phyloP scores from a whole-genome alignment of 1,139 yeast species.

The Suhomyces ambrosiae region DNA sequence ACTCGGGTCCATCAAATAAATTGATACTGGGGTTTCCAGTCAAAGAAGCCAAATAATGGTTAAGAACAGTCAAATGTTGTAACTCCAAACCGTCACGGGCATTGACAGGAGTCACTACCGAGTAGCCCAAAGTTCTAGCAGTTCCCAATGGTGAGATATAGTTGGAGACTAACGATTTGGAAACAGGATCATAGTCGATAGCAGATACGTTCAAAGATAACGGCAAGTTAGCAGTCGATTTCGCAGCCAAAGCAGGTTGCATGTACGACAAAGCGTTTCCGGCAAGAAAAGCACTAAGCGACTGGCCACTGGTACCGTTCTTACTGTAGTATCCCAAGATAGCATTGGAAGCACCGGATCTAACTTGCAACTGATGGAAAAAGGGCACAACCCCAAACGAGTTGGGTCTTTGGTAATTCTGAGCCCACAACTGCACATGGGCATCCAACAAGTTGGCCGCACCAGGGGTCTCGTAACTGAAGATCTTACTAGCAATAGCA shows the following conservation, averaged over 20 bases:
- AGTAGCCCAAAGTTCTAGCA: slow-evolving; percentile 66
- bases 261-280: slow-evolving; percentile 68
- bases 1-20: slow-evolving; percentile 79
- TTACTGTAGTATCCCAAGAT: slow-evolving; percentile 68
- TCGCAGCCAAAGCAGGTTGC: slow-evolving; percentile 54
- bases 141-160: slow-evolving; percentile 63
- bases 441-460: slow-evolving; percentile 62
- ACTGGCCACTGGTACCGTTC: slow-evolving; percentile 43
- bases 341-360: slow-evolving; percentile 83
- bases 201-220: slow-evolving; percentile 75
- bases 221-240: slow-evolving; percentile 47
- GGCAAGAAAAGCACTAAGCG: slow-evolving; percentile 61
- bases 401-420: slow-evolving; percentile 52
- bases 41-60: slow-evolving; percentile 59
- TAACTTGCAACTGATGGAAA: slow-evolving; percentile 64
- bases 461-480: slow-evolving; percentile 70
- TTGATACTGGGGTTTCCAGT: slow-evolving; percentile 63
- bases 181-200: slow-evolving; percentile 60
- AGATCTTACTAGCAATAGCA: slow-evolving; percentile 62
- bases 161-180: slow-evolving; percentile 61
- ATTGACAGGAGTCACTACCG: slow-evolving; percentile 71
- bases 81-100: slow-evolving; percentile 54
- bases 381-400: slow-evolving; percentile 59
- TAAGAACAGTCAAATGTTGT: slow-evolving; percentile 67
- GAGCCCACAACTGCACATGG: slow-evolving; percentile 63